Evolutionary conservation across 441 rosid genomes (phyloP), one percentile per base, ranked within the genome.

Genomic region (Pelargonium myrrhifolium): DNA sequence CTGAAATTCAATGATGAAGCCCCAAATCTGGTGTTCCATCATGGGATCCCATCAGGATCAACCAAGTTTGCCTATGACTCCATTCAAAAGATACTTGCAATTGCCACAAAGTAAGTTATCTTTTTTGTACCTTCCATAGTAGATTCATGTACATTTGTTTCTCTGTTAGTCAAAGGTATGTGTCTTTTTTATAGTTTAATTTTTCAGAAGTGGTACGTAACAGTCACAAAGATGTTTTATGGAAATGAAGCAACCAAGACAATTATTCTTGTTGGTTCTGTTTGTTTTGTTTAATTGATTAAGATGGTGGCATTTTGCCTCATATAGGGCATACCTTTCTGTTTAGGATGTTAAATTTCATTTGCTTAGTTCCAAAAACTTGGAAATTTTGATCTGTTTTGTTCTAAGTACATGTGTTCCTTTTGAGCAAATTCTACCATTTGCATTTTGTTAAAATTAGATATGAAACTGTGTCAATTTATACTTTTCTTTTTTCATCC

Each of bases 41-140:
- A 89, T 71, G 99, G 99, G 69, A 77, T 93, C 73, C 97, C 97
- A 14, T 79, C 88, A n/a, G 87, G 89, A 65, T 85, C 87, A 66
- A 81, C 78, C 68, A 79, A 78, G 78, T 82, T 87, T 75, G 90
- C 96, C 69, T 89, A 82, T 70, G 92, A 93, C 69, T 72, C 89
- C 56, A 22, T 73, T 65, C 99, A 89, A 67, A 86, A 77, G 69
- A 81, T 87, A 63, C 88, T 93, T 61, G 99, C 96, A 9, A 68
- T 88, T 67, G 85, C 96, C 67, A 86, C 96, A 18, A 81, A 75
- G 99, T 91, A 68, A 72, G 87, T 21, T 42, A 45, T 12, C 11
- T 53, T 53, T 51, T 18, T 28, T 66, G 45, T 37, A 65, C 9
- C 31, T 12, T 22, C 4, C 51, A 15, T 51, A 15, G 61, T 14